Evolutionary conservation across 805 yeast genomes (phyloP).

Genomic region (Saccharomycopsis sp.): DNA sequence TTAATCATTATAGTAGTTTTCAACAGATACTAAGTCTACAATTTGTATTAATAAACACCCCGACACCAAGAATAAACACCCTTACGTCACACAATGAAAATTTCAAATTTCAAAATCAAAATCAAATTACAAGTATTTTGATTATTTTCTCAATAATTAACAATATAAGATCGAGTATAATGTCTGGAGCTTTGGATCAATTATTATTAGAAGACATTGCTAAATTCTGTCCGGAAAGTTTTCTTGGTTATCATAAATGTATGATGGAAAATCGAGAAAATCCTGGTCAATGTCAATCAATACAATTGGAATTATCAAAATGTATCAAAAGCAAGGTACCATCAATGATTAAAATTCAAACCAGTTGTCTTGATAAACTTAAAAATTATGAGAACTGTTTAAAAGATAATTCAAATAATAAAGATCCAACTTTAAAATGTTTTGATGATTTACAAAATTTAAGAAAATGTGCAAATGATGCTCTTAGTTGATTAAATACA

Average conservation of each 20-base stretch:
- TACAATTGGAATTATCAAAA: slow-evolving; percentile 45
- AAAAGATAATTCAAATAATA: slow-evolving; percentile 28
- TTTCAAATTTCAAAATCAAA: too few species aligned
- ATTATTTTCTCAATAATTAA: too few species aligned
- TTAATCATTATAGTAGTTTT: too few species aligned
- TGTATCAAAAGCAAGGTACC: slow-evolving; percentile 65
- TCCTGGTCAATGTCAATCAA: slow-evolving; percentile 38
- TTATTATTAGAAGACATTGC: slow-evolving; percentile 71
- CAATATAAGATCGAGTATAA: too few species aligned
- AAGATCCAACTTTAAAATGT: slow-evolving; percentile 40
- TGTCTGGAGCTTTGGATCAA: slow-evolving; percentile 53
- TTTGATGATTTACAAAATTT: slow-evolving; percentile 40
- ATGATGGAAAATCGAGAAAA: slow-evolving; percentile 37
- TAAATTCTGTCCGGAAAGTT: slow-evolving; percentile 61
- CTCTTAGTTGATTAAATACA: too few species aligned
- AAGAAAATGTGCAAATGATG: slow-evolving; percentile 50
- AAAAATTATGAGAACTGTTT: slow-evolving; percentile 60
- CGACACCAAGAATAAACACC: too few species aligned
- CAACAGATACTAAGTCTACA: too few species aligned
- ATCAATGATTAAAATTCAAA: slow-evolving; percentile 57
- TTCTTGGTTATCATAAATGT: slow-evolving; percentile 65
- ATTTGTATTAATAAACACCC: too few species aligned
- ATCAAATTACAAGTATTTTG: too few species aligned
- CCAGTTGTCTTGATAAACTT: slow-evolving; percentile 46
- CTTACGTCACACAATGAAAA: too few species aligned